Evolutionary conservation across 2,329 filamentous ascomycete genomes (phyloP).

Genomic region (Clarireedia paspali): DNA sequence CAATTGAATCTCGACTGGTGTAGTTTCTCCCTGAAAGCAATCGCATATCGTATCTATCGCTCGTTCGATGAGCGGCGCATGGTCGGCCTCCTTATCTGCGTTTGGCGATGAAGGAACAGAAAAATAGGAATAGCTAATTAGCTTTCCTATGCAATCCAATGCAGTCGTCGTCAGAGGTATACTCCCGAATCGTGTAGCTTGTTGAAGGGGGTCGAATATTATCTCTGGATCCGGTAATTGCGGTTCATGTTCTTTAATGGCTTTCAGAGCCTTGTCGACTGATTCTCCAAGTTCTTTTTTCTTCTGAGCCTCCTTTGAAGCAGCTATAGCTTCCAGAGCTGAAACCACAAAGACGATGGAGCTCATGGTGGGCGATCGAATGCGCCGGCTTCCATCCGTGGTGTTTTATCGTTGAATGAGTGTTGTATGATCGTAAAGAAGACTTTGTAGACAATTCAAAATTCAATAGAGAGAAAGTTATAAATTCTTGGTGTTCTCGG

Average conservation of each 20-base stretch:
- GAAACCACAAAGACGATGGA: constrained; percentile 94
- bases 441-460: neutral
- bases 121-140: constrained; percentile 98
- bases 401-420: neutral
- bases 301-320: constrained; percentile 83
- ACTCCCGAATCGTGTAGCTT: constrained; percentile 81
- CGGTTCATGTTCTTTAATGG: constrained; percentile 78
- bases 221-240: constrained; percentile 82
- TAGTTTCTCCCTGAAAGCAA: constrained; percentile 95
- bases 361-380: constrained; percentile 57
- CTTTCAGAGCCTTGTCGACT: constrained; percentile 71
- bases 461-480: neutral
- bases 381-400: constrained; percentile 24
- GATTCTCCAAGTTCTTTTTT: constrained; percentile 78
- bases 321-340: constrained; percentile 83
- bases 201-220: constrained; percentile 82
- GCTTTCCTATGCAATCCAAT: constrained; percentile 95
- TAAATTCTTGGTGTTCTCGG: neutral
- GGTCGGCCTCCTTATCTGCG: constrained; percentile 32
- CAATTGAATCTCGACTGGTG: constrained; percentile 83
- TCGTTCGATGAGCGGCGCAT: constrained; percentile 81
- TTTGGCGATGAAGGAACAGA: constrained; percentile 54
- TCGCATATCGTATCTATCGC: constrained; percentile 99
- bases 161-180: constrained; percentile 81
- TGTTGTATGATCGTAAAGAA: neutral